phyloP scores from a whole-genome alignment of 2,329 filamentous ascomycete genomes.

The Pseudogymnoascus sp. region DNA sequence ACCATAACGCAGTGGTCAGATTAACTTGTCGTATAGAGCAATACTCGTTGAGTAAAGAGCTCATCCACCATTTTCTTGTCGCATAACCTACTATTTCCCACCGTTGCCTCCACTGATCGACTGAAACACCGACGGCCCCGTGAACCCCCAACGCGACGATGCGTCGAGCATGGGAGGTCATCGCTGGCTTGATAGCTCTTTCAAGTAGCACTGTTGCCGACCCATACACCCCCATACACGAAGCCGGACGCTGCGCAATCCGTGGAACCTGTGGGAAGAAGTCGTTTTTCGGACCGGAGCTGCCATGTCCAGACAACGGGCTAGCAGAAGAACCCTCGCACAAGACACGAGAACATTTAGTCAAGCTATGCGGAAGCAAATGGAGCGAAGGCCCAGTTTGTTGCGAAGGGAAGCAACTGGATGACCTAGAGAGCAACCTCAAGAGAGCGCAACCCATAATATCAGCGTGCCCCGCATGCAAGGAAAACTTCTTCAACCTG shows the following conservation, averaged over 20 bases:
- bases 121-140: conserved; percentile 4
- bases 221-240: conserved; percentile 54
- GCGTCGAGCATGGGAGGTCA: not conserved
- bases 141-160: not conserved
- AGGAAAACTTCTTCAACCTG: conserved; percentile 95
- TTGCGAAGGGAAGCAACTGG: conserved; percentile 75
- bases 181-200: not conserved
- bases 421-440: conserved; percentile 74
- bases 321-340: conserved; percentile 68
- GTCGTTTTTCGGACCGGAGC: conserved; percentile 78
- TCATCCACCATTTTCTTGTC: not conserved
- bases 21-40: not conserved
- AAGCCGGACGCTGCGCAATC: conserved; percentile 82
- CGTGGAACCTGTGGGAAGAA: conserved; percentile 88
- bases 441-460: conserved; percentile 84
- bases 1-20: not conserved
- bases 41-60: not conserved
- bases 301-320: conserved; percentile 90
- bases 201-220: conserved; percentile 21
- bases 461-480: conserved; percentile 90
- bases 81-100: not conserved
- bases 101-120: not conserved
- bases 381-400: conserved; percentile 83
- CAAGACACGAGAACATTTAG: conserved; percentile 67
- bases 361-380: conserved; percentile 78